These are phyloP conservation scores for Spergularia azorica DNA, from an alignment of 179 eudicot species.

Conservation along the genomic window DNA sequence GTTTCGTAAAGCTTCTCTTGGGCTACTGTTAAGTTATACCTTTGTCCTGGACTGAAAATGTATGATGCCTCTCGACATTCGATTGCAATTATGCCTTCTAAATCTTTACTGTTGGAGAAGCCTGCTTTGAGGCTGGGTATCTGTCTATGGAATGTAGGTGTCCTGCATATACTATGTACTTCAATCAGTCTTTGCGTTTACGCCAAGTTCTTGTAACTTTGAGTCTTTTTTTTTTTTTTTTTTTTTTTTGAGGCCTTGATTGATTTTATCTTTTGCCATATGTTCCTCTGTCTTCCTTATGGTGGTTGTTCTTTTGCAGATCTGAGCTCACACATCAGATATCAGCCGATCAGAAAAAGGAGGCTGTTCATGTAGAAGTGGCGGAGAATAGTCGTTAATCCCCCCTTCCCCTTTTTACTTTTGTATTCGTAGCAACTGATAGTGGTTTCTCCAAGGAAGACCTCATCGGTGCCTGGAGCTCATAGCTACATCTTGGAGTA, in stretches of 20 bases:
- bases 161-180: not conserved
- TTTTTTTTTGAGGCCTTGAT: too few relatives aligned
- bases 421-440: not conserved
- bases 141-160: not conserved
- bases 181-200: not conserved
- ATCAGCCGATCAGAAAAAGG: conserved; percentile 32
- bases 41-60: too few relatives aligned
- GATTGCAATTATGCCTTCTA: too few relatives aligned
- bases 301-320: conserved; percentile 17
- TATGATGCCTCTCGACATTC: too few relatives aligned
- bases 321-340: conserved; percentile 34
- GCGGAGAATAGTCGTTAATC: conserved; percentile 36
- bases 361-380: conserved; percentile 31
- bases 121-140: too few relatives aligned
- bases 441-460: conserved; percentile 6
- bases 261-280: not conserved
- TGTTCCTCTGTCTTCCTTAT: not conserved
- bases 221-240: not conserved
- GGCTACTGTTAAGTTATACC: too few relatives aligned
- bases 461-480: not conserved
- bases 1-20: too few relatives aligned
- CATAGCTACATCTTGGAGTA: conserved; percentile 11
- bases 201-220: not conserved
- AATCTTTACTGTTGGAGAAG: too few relatives aligned
- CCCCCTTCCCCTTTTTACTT: not conserved